Conservation (phyloP, 176 grass and related monocot species). For the Carex kokanica region DNA sequence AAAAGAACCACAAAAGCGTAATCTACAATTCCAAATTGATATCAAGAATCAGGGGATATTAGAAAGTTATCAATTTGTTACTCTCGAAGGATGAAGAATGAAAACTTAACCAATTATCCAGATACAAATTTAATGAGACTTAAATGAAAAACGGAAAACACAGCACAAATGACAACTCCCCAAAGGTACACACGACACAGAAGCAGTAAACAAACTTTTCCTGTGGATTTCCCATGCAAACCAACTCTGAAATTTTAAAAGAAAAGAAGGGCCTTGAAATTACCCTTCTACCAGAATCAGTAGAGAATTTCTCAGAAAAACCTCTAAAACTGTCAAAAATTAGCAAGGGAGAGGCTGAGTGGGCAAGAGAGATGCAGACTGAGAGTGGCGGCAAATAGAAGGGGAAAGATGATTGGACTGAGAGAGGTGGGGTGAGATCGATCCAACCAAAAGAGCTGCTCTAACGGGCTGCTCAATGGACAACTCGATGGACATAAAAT, state of each 20-base stretch:
- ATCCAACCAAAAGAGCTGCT: no score
- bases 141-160: constrained; percentile 27
- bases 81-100: constrained; percentile 9
- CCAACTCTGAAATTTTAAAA: constrained; percentile 30
- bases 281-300: constrained; percentile 20
- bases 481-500: no score
- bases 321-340: constrained; percentile 33
- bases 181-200: constrained; percentile 14
- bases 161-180: constrained; percentile 20
- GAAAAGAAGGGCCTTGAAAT: constrained; percentile 22
- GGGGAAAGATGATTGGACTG: no score
- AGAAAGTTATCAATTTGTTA: constrained; percentile 38
- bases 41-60: constrained; percentile 21
- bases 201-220: constrained; percentile 9
- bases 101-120: constrained; percentile 25
- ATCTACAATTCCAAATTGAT: constrained; percentile 27
- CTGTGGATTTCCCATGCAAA: constrained; percentile 12
- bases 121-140: constrained; percentile 27
- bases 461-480: no score
- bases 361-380: no score
- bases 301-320: constrained; percentile 18
- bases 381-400: no score
- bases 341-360: constrained; percentile 35
- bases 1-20: background rate
- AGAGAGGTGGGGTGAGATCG: no score